Evolutionary conservation across 1,139 yeast species (phyloP).

Genomic region (Blastobotrys serpentis): DNA sequence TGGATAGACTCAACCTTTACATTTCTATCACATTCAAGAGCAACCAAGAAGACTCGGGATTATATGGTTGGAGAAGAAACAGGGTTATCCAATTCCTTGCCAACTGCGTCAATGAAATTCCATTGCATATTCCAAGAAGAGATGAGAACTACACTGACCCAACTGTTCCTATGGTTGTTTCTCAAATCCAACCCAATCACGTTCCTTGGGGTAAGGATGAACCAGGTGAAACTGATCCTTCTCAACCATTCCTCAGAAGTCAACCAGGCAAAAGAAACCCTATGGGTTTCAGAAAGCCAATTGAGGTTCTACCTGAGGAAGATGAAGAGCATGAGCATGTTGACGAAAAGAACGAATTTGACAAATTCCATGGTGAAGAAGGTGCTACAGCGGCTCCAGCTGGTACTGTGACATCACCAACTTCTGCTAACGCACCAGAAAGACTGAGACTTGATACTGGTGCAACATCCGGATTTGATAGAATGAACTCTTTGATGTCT

Average conservation of each 20-base stretch:
- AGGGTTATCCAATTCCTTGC: constrained; percentile 35
- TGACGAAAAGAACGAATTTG: constrained; percentile 6
- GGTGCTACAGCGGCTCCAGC: neutral
- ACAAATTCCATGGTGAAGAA: neutral
- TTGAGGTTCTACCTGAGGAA: neutral
- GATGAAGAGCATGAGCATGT: neutral
- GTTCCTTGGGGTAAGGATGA: constrained; percentile 9
- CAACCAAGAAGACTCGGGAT: constrained; percentile 38
- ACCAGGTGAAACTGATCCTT: constrained; percentile 8
- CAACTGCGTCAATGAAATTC: constrained; percentile 36
- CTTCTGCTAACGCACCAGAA: neutral
- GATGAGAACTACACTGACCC: constrained; percentile 39
- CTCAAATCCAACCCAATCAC: constrained; percentile 13
- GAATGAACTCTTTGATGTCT: constrained; percentile 13
- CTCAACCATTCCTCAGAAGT: constrained; percentile 4
- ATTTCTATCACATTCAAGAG: constrained; percentile 36
- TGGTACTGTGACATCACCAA: neutral
- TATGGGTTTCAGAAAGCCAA: constrained; percentile 8
- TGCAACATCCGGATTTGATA: constrained; percentile 9
- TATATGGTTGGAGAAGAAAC: constrained; percentile 36
- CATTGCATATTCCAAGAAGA: constrained; percentile 39
- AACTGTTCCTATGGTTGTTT: constrained; percentile 33
- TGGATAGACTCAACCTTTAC: constrained; percentile 37
- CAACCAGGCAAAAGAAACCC: constrained; percentile 7
- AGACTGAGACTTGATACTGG: constrained; percentile 4